Base-by-base conservation (phyloP, 257 asterid genomes). In the Coffea canephora region DNA sequence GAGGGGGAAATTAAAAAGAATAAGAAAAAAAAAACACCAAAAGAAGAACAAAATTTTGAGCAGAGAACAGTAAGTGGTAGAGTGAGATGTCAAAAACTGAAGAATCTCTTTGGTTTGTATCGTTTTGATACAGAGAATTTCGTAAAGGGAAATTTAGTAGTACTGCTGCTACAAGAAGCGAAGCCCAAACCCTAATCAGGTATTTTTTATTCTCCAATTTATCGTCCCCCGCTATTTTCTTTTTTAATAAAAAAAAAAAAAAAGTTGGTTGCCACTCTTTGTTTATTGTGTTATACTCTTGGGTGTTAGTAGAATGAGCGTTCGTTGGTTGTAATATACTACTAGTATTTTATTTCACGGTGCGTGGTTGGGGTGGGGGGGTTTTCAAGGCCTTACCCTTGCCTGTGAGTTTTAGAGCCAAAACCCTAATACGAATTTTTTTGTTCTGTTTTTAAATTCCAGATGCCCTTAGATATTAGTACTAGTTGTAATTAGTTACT, bases 131-230 rank as follows among this genome's bases (percentile, higher is more conserved):
- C 11, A 8, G 7, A 8, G 7, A 27, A 2, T n/a, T 64, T 23
- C 18, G 41, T 64, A 64, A 39, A 9, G 6, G 69, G 13, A 64
- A 31, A 65, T 64, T 64, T 31, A 1, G 43, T 39, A 39, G 2
- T 39, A 4, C 43, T 39, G 0, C 34, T 31, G 34, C 34, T 31
- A 39, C 43, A 39, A 11, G 36, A 10, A 12, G 39, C 69, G 14
- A 65, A 65, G 43, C 41, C 43, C 69, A 27, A 65, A 65, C 69
- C 69, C 69, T 65, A 65, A 65, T 34, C 71, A 67, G 71, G 71
- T 67, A 36, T 15, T 67, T 15, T 67, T 14, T 14, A 31, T 67
- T 10, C 5, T n/a, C 69, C 39, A 15, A 5, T 1, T 6, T 23
- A 4, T 16, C 45, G 23, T 1, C 21, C 11, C 45, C 9, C 6